Base-by-base conservation (phyloP, 2,329 filamentous ascomycete genomes). In the Nakataea oryzae region DNA sequence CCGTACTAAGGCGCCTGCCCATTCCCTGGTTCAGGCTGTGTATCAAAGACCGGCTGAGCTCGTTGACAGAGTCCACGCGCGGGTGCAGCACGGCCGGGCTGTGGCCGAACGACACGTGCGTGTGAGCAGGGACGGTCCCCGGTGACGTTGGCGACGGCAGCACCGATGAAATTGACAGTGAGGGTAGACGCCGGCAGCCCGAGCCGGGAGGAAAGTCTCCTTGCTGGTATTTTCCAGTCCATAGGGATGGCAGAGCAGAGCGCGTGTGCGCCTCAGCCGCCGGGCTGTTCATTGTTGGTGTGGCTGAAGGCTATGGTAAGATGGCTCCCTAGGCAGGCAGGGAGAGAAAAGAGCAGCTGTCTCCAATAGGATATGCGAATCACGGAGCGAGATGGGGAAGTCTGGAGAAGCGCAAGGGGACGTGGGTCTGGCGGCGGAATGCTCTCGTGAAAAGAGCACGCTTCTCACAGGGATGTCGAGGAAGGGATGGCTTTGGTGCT, bases 61-160 rank as follows among this genome's bases (percentile, higher is more conserved):
- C 58, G 9, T 34, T 59, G 58, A 59, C 34, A 32, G 41, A 41
- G n/a, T 59, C 58, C 28, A 17, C n/a, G 11, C 34, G 58, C 26
- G 58, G 58, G 32, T 47, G 58, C 58, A 59, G 26, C 5, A 59
- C 34, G 13, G 27, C 58, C 17, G 58, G 58, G 28, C 58, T 27
- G 58, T 50, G 7, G 41, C 34, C 34, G 21, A 41, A 41, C 14
- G 34, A 41, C 34, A 7, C 21, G 14, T 13, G 34, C 3, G 34
- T 6, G 34, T 13, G 14, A 5, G 34, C 14, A 21, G 34, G 34
- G 4, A 24, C 34, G 21, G 27, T 29, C 50, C 41, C 27, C 50
- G 59, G 59, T 27, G 59, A 60, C 59, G 26, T 60, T 7, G 59
- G 59, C 27, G 59, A 60, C 24, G 59, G 47, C 9, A 11, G 28